Percentiles rank a stretch among this genome's conserved stretches.
Evolutionary conservation across 495 filamentous ascomycete species (phyloP).

Genomic region (Daldinia loculata): DNA sequence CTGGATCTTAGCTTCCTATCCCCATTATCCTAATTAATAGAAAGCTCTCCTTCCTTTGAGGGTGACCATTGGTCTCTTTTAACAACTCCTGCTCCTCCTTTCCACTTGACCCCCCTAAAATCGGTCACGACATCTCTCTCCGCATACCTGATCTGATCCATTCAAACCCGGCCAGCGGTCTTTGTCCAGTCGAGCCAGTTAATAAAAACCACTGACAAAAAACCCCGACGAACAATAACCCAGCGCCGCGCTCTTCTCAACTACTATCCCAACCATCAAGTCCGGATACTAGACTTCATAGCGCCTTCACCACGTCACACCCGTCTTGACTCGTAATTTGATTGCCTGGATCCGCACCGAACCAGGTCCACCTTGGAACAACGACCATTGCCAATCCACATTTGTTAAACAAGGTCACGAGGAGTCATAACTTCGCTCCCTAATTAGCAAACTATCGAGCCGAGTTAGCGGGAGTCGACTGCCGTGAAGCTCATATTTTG

Average conservation of each 20-base stretch:
- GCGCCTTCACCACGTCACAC: slow-evolving; percentile 56
- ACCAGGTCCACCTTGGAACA: slow-evolving; percentile 37
- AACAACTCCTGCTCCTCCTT: slow-evolving; percentile 20
- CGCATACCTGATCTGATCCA: slow-evolving; percentile 32
- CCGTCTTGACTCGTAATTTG: slow-evolving; percentile 33
- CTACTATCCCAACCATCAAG: slow-evolving; percentile 33
- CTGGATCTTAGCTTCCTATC: slow-evolving; percentile 44
- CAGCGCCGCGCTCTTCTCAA: slow-evolving; percentile 27
- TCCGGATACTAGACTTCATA: slow-evolving; percentile 55
- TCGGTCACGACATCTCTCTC: slow-evolving; percentile 35
- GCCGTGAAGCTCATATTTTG: slow-evolving; percentile 22
- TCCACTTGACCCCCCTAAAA: slow-evolving; percentile 30
- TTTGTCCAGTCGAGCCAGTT: slow-evolving; percentile 40
- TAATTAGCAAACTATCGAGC: slow-evolving; percentile 29
- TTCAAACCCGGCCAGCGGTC: slow-evolving; percentile 28
- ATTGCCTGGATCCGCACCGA: slow-evolving; percentile 38
- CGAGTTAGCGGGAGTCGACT: slow-evolving; percentile 35
- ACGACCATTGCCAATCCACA: slow-evolving; percentile 28
- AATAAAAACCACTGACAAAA: slow-evolving; percentile 42
- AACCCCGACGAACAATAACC: slow-evolving; percentile 32
- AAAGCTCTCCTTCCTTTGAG: slow-evolving; percentile 46
- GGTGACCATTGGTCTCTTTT: slow-evolving; percentile 43
- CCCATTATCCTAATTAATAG: slow-evolving; percentile 44
- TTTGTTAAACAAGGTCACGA: slow-evolving; percentile 37
- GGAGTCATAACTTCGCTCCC: slow-evolving; percentile 39